Evolutionary conservation across 2,329 filamentous ascomycete species (phyloP).

Genomic region (Ophiostoma ips): DNA sequence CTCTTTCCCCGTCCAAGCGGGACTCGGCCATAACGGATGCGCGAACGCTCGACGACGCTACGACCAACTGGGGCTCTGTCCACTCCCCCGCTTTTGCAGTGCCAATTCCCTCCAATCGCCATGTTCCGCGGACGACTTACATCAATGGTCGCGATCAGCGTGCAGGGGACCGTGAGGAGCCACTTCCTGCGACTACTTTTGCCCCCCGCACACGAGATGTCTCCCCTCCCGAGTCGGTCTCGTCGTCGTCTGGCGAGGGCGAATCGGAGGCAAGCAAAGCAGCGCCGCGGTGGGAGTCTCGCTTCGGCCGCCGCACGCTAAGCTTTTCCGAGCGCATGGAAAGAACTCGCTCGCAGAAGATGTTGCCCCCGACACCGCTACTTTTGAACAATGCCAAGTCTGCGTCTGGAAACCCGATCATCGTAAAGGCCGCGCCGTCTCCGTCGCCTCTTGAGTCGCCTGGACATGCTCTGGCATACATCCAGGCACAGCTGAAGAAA

Average conservation of each 20-base stretch:
- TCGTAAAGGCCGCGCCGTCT: conserved; percentile 33
- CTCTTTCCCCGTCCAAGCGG: conserved; percentile 23
- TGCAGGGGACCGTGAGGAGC: not conserved
- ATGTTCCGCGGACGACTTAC: conserved; percentile 28
- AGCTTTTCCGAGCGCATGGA: conserved; percentile 42
- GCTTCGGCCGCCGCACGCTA: conserved; percentile 44
- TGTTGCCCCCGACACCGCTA: conserved; percentile 43
- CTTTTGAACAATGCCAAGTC: conserved; percentile 27
- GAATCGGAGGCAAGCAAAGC: conserved; percentile 5
- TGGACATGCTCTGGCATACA: conserved; percentile 31
- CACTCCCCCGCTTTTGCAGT: conserved; percentile 33
- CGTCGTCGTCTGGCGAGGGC: not conserved
- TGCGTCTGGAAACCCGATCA: conserved; percentile 26
- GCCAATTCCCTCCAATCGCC: conserved; percentile 28
- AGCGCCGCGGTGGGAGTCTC: conserved; percentile 35
- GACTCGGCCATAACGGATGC: conserved; percentile 22
- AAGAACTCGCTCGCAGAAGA: conserved; percentile 32
- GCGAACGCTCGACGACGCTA: conserved; percentile 26
- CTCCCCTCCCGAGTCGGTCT: not conserved
- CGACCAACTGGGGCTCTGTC: conserved; percentile 35
- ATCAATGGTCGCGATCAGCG: conserved; percentile 15
- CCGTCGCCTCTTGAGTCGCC: conserved; percentile 42
- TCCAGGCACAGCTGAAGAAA: conserved; percentile 37
- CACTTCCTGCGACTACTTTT: conserved; percentile 5
- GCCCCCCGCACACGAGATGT: not conserved